Percentiles rank a stretch among this genome's conserved stretches.
Conservation (phyloP, 2,329 filamentous ascomycete species). For the Alternaria metachromatica region DNA sequence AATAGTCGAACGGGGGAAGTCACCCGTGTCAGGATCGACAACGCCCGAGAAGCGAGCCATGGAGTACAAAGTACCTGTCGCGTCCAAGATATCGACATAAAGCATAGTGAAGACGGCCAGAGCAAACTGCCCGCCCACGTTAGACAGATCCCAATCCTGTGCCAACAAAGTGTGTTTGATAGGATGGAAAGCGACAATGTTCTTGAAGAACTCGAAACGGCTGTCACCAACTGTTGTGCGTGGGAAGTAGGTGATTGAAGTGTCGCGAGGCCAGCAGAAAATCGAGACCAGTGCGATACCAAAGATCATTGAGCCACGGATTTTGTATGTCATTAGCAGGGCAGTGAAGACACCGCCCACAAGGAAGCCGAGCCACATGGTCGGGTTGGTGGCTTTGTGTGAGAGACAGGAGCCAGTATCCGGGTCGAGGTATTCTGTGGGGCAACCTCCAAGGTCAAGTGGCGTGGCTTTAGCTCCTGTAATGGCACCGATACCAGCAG, state of each 20-base stretch:
- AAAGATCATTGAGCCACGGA: slow-evolving; percentile 84
- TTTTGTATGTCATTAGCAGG: slow-evolving; percentile 80
- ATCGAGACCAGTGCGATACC: slow-evolving; percentile 85
- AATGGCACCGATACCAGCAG: slow-evolving; percentile 80
- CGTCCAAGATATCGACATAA: slow-evolving; percentile 86
- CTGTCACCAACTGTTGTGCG: slow-evolving; percentile 71
- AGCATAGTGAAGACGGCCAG: slow-evolving; percentile 87
- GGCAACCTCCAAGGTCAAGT: slow-evolving; percentile 77
- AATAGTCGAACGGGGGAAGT: slow-evolving; percentile 85
- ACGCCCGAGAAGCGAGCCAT: slow-evolving; percentile 86
- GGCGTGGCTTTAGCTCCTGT: slow-evolving; percentile 72
- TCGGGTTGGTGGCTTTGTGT: slow-evolving; percentile 79
- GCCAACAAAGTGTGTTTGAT: slow-evolving; percentile 73
- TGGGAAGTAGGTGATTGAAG: slow-evolving; percentile 80
- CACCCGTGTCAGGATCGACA: slow-evolving; percentile 80
- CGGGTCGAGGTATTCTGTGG: slow-evolving; percentile 54
- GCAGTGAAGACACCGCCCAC: slow-evolving; percentile 81
- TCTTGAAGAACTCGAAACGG: slow-evolving; percentile 84
- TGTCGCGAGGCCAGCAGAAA: slow-evolving; percentile 84
- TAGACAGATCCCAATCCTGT: slow-evolving; percentile 74
- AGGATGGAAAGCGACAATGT: slow-evolving; percentile 82
- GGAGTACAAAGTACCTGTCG: slow-evolving; percentile 82
- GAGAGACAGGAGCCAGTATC: slow-evolving; percentile 64
- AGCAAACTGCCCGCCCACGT: slow-evolving; percentile 76
- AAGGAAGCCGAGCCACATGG: slow-evolving; percentile 89